Percentiles rank a stretch among this genome's conserved stretches.
These are phyloP conservation scores for Limonomyces culmigenus DNA, from an alignment of 1,284 basidiomycete species.

Conservation along the genomic window DNA sequence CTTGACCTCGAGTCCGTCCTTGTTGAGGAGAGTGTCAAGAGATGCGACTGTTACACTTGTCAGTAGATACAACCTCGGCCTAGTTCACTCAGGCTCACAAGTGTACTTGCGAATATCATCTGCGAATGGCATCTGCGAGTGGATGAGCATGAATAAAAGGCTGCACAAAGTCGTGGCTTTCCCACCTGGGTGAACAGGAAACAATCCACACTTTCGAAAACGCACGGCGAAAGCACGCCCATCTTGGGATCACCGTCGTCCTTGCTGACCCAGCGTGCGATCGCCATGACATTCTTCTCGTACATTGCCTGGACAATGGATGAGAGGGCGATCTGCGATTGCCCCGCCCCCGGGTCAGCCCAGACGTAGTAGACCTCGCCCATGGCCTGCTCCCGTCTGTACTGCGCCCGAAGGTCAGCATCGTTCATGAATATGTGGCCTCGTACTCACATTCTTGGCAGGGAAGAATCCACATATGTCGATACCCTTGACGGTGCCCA, in stretches of 20 bases:
- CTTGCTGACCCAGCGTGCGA: conserved; percentile 65
- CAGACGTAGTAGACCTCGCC: conserved; percentile 82
- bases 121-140: conserved; percentile 73
- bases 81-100: too few species aligned
- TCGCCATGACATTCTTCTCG: conserved; percentile 47
- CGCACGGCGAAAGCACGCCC: conserved; percentile 53
- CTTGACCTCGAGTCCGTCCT: conserved; percentile 55
- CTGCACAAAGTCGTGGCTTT: too few species aligned
- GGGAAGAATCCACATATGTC: conserved; percentile 81
- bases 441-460: conserved; percentile 33
- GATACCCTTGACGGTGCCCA: conserved; percentile 66
- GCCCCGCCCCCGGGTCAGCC: conserved; percentile 50
- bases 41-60: too few species aligned
- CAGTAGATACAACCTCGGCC: too few species aligned
- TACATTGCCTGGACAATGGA: conserved; percentile 44
- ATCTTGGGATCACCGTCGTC: conserved; percentile 73
- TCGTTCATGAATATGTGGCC: not conserved
- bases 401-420: conserved; percentile 21
- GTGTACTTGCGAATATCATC: conserved; percentile 82
- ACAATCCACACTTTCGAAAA: conserved; percentile 56
- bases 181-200: conserved; percentile 69
- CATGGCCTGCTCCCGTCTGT: conserved; percentile 69
- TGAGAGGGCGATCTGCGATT: conserved; percentile 73
- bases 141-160: not conserved
- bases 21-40: conserved; percentile 58